Percentiles rank a stretch among this genome's conserved stretches.
Evolutionary conservation across 2,329 filamentous ascomycete species (phyloP).

Genomic region (Fusarium veterinarium): DNA sequence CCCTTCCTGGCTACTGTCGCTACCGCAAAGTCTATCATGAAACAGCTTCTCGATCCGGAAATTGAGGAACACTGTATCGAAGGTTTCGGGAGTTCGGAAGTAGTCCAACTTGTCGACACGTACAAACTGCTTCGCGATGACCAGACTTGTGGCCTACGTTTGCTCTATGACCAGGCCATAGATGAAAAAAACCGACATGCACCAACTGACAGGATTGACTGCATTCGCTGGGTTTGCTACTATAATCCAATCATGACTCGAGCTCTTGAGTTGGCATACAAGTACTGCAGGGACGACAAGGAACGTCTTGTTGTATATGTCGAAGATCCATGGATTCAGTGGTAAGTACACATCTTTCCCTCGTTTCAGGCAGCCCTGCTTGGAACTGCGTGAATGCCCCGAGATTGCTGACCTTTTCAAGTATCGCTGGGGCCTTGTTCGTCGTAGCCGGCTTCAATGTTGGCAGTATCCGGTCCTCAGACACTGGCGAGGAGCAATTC

Average conservation of each 20-base stretch:
- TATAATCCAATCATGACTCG: background rate
- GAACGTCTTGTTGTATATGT: background rate
- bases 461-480: background rate
- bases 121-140: background rate
- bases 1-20: background rate
- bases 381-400: too few relatives aligned
- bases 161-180: background rate
- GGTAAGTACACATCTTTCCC: background rate
- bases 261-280: background rate
- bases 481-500: background rate
- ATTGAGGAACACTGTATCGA: background rate
- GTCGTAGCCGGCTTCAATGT: background rate
- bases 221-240: background rate
- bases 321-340: background rate
- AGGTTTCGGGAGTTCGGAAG: background rate
- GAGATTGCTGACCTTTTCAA: too few relatives aligned
- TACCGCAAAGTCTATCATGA: background rate
- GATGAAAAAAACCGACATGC: too few relatives aligned
- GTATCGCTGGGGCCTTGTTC: background rate
- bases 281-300: background rate
- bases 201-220: background rate
- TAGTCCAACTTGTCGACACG: background rate
- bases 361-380: rapidly evolving
- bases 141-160: background rate
- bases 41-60: background rate